Percentiles rank a stretch among this genome's conserved stretches.
phyloP scores from a whole-genome alignment of 1,139 yeast species.

The Saccharomycopsis hybrid region DNA sequence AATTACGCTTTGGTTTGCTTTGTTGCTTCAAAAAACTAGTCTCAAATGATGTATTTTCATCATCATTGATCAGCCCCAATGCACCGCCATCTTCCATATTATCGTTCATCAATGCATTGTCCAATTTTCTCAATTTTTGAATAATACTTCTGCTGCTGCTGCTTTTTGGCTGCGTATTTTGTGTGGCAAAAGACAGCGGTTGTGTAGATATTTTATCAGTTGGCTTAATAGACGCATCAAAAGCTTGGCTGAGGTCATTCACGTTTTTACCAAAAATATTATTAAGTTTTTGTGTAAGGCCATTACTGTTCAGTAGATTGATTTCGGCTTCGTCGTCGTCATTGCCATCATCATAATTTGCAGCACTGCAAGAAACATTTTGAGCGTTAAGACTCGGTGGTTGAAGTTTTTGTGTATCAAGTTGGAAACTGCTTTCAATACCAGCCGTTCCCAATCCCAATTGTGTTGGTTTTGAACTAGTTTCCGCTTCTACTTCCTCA shows the following conservation, averaged over 20 bases:
- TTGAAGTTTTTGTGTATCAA: too few relatives aligned
- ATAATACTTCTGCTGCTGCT: neutral
- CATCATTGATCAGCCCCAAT: neutral
- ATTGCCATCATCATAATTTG: conserved; percentile 7
- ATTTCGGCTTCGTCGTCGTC: conserved; percentile 6
- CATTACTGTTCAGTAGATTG: conserved; percentile 5
- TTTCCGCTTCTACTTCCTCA: conserved; percentile 14
- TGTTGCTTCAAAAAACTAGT: neutral
- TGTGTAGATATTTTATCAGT: neutral
- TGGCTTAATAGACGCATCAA: conserved; percentile 2
- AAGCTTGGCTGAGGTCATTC: neutral
- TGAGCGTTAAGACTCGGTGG: too few relatives aligned
- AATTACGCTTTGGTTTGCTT: too few relatives aligned
- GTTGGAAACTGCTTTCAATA: too few relatives aligned
- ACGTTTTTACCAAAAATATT: conserved; percentile 10
- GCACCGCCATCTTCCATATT: conserved; percentile 1
- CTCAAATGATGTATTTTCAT: conserved; percentile 1
- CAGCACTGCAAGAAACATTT: too few relatives aligned
- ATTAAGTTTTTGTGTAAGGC: conserved; percentile 18
- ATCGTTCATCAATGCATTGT: neutral
- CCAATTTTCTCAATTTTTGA: neutral
- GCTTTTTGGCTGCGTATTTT: neutral
- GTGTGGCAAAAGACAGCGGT: neutral
- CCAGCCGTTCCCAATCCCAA: too few relatives aligned
- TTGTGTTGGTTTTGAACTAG: too few relatives aligned